Conservation (phyloP, 768 basidiomycete species). For the Tricholoma sp. region DNA sequence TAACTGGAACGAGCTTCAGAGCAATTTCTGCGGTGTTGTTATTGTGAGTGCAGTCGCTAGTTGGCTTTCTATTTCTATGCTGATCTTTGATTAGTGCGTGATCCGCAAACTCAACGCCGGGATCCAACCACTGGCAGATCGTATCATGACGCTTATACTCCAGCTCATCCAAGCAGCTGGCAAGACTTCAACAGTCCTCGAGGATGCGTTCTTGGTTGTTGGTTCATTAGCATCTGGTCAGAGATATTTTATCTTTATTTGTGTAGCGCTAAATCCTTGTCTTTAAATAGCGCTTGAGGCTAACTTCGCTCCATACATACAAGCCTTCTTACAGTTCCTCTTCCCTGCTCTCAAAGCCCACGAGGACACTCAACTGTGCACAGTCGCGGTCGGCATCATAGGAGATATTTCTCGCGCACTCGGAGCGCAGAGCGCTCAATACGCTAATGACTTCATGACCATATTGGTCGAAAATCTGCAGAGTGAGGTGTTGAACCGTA, state of each 20-base stretch:
- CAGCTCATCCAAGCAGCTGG: slow-evolving; percentile 82
- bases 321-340: slow-evolving; percentile 80
- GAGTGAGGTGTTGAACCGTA: slow-evolving; percentile 84
- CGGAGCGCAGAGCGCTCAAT: slow-evolving; percentile 77
- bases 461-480: slow-evolving; percentile 88
- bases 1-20: slow-evolving; percentile 98
- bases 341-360: slow-evolving; percentile 86
- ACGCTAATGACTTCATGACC: slow-evolving; percentile 86
- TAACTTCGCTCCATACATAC: slow-evolving; percentile 78
- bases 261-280: slow-evolving; percentile 1
- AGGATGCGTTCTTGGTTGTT: slow-evolving; percentile 93
- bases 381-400: slow-evolving; percentile 91
- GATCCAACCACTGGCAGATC: slow-evolving; percentile 85
- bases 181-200: slow-evolving; percentile 91
- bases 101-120: slow-evolving; percentile 79
- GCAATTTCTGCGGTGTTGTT: slow-evolving; percentile 88
- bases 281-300: slow-evolving; percentile 58
- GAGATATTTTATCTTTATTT: slow-evolving; percentile 10
- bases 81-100: slow-evolving; percentile 51
- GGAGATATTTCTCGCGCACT: slow-evolving; percentile 96
- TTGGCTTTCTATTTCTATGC: not conserved
- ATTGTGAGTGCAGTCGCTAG: slow-evolving; percentile 49
- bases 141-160: slow-evolving; percentile 90
- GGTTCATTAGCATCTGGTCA: slow-evolving; percentile 78
- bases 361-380: slow-evolving; percentile 95